phyloP scores from a whole-genome alignment of 352 stramenopile genomes.

The Pythium aristosporum region DNA sequence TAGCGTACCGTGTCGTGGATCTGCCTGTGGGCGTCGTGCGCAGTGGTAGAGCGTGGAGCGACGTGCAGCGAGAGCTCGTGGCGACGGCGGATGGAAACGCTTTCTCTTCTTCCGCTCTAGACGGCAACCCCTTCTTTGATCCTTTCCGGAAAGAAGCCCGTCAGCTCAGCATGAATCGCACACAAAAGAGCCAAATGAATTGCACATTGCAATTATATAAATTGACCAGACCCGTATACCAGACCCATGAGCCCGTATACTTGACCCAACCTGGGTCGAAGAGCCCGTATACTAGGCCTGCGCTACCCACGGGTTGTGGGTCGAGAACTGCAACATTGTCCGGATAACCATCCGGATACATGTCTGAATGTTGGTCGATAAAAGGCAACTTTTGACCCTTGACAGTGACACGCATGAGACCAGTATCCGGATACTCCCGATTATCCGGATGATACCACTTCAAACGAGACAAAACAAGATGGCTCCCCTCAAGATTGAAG shows the following conservation, averaged over 20 bases:
- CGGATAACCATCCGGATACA: constrained; percentile 31
- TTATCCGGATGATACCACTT: constrained; percentile 6
- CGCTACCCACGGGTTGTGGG: constrained; percentile 21
- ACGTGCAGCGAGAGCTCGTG: background rate
- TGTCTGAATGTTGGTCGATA: constrained; percentile 28
- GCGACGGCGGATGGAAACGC: constrained; percentile 7
- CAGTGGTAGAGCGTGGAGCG: background rate
- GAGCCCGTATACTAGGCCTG: constrained; percentile 27
- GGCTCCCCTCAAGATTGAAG: background rate
- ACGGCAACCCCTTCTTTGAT: constrained; percentile 31
- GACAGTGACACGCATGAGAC: constrained; percentile 24
- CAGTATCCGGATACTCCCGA: constrained; percentile 14
- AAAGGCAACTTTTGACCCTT: constrained; percentile 21
- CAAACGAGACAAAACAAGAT: background rate
- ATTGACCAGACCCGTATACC: constrained; percentile 35
- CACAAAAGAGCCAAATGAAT: constrained; percentile 32
- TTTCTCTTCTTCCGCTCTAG: constrained; percentile 19
- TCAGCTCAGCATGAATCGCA: constrained; percentile 23
- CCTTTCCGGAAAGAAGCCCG: constrained; percentile 24
- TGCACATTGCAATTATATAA: constrained; percentile 30
- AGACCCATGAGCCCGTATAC: constrained; percentile 32
- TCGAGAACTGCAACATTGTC: constrained; percentile 24
- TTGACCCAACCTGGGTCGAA: constrained; percentile 16
- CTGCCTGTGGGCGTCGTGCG: background rate
- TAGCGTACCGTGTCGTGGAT: constrained; percentile 13